Conservation (phyloP, 1,284 basidiomycete genomes). For the Ceratobasidium sp. region DNA sequence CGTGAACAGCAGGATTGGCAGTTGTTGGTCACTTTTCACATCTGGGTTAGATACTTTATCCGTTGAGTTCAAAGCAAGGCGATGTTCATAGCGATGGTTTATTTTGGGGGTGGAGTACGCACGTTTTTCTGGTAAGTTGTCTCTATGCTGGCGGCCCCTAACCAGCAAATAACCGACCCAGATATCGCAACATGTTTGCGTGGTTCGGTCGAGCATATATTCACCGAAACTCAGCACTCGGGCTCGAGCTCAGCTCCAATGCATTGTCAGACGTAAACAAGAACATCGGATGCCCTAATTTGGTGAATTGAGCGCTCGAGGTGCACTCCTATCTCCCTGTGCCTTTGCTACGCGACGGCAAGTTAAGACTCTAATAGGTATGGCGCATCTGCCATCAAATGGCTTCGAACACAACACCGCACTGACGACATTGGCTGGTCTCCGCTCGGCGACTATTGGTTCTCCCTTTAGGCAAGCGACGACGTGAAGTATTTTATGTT, state of each 20-base stretch:
- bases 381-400: neutral
- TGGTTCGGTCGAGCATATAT: neutral
- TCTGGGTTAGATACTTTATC: neutral
- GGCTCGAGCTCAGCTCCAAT: neutral
- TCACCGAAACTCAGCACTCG: neutral
- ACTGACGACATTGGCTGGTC: neutral
- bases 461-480: neutral
- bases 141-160: neutral
- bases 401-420: neutral
- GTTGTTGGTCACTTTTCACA: neutral
- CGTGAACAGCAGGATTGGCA: neutral
- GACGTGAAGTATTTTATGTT: neutral
- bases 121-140: neutral
- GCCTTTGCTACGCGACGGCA: slow-evolving; percentile 1
- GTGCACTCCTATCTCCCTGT: neutral
- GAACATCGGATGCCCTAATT: slow-evolving; percentile 8
- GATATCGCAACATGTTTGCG: neutral
- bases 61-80: neutral
- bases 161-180: neutral
- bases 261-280: slow-evolving; percentile 8
- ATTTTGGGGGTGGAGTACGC: neutral
- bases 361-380: neutral
- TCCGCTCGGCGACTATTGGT: neutral
- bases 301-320: slow-evolving; percentile 4
- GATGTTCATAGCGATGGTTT: neutral